A percentile compares a stretch with the other conserved stretches of the same genome.
These are phyloP conservation scores for Boletus subparvulus DNA, from an alignment of 768 basidiomycete species.

Conservation along the genomic window DNA sequence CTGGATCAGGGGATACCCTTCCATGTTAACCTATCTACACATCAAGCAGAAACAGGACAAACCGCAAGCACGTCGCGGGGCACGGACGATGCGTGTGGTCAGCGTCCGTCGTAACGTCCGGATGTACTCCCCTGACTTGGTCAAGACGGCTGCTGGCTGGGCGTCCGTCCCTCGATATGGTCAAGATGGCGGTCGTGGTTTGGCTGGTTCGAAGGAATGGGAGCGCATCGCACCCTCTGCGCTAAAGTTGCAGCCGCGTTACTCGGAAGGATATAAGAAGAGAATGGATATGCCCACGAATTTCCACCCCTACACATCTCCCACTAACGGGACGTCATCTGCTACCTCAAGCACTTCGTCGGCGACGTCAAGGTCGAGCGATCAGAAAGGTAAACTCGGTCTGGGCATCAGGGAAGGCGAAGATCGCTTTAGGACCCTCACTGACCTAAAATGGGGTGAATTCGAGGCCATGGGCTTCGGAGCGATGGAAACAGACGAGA, in stretches of 20 bases:
- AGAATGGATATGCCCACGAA: conserved; percentile 65
- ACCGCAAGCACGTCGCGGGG: conserved; percentile 71
- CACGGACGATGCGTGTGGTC: conserved; percentile 73
- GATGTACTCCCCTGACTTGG: conserved; percentile 84
- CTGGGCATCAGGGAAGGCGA: conserved; percentile 47
- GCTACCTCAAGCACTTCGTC: conserved; percentile 44
- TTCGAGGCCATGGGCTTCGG: conserved; percentile 87
- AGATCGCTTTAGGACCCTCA: conserved; percentile 75
- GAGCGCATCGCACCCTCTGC: conserved; percentile 64
- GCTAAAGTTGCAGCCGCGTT: conserved; percentile 61
- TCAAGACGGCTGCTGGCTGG: conserved; percentile 61
- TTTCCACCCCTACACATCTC: conserved; percentile 51
- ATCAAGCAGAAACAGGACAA: conserved; percentile 47
- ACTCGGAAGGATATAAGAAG: conserved; percentile 75
- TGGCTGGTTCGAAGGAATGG: conserved; percentile 73
- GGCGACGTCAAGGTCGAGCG: conserved; percentile 33
- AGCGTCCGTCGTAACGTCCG: conserved; percentile 79
- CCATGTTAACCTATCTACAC: conserved; percentile 67
- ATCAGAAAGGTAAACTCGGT: conserved; percentile 32
- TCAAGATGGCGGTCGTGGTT: conserved; percentile 29
- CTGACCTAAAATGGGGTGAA: conserved; percentile 89
- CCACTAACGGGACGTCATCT: conserved; percentile 36
- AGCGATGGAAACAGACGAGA: conserved; percentile 47
- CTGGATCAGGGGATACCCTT: conserved; percentile 89
- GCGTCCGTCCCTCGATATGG: conserved; percentile 33